phyloP scores from a whole-genome alignment of 805 yeast species.

The Pichia gijzeniarum region DNA sequence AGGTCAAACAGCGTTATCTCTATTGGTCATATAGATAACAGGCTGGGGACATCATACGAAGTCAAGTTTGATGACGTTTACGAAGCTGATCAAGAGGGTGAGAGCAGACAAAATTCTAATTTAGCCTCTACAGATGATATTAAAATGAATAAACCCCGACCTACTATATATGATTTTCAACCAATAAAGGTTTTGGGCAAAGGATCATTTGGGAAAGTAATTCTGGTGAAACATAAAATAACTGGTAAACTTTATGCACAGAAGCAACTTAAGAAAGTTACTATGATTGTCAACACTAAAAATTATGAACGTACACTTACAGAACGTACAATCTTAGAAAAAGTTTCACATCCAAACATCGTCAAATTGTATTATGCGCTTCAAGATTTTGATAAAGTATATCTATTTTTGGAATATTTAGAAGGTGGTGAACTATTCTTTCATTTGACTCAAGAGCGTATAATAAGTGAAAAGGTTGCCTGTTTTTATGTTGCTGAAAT shows the following conservation, averaged over 20 bases:
- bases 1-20: constrained; percentile 29
- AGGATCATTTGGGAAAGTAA: constrained; percentile 86
- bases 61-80: constrained; percentile 40
- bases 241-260: constrained; percentile 73
- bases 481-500: constrained; percentile 78
- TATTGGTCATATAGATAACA: constrained; percentile 26
- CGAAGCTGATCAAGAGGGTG: constrained; percentile 22
- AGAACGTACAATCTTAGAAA: constrained; percentile 67
- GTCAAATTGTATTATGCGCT: constrained; percentile 78
- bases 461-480: constrained; percentile 56
- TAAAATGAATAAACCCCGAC: constrained; percentile 14
- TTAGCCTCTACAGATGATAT: not conserved
- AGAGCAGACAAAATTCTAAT: constrained; percentile 18
- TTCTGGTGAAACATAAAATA: constrained; percentile 59
- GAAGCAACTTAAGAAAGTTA: constrained; percentile 78
- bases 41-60: constrained; percentile 45
- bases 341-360: constrained; percentile 71
- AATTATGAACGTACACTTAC: constrained; percentile 73
- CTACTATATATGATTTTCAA: constrained; percentile 50
- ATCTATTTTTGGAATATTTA: constrained; percentile 69
- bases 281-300: constrained; percentile 52
- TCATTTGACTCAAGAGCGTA: constrained; percentile 45
- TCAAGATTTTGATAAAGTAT: constrained; percentile 73
- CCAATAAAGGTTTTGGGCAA: constrained; percentile 74
- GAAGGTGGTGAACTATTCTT: constrained; percentile 85